These are phyloP conservation scores for Camellia sinensis DNA, from an alignment of 148 eudicot genomes.

Conservation along the genomic window DNA sequence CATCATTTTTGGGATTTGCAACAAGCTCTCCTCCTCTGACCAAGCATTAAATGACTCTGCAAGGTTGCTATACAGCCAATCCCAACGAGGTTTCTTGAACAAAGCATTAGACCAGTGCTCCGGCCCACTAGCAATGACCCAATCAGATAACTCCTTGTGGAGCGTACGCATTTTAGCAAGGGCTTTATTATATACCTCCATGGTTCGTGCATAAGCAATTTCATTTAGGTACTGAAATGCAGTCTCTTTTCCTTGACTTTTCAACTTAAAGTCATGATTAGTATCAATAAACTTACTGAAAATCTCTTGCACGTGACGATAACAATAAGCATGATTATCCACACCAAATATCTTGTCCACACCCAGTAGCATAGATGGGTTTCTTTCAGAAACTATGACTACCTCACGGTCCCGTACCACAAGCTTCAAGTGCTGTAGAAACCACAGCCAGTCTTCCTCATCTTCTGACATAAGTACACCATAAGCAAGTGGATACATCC, in stretches of 20 bases:
- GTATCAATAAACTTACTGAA: slow-evolving; percentile 9
- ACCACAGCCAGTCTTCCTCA: slow-evolving; percentile 9
- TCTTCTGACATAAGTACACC: slow-evolving; percentile 10
- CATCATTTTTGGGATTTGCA: slow-evolving; percentile 13
- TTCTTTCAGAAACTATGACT: slow-evolving; percentile 11
- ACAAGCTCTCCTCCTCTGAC: slow-evolving; percentile 8
- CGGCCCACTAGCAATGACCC: slow-evolving; percentile 14
- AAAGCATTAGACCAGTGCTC: slow-evolving; percentile 18
- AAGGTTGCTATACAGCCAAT: slow-evolving; percentile 9
- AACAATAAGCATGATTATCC: slow-evolving; percentile 11
- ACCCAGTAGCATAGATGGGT: neutral
- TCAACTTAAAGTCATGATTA: neutral
- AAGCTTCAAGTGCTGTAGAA: slow-evolving; percentile 12
- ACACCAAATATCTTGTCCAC: slow-evolving; percentile 12
- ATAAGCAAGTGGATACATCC: slow-evolving; percentile 16
- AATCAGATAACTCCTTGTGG: slow-evolving; percentile 5
- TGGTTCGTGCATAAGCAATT: slow-evolving; percentile 5
- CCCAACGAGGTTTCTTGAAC: slow-evolving; percentile 16
- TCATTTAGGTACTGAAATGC: slow-evolving; percentile 14
- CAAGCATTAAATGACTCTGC: slow-evolving; percentile 8
- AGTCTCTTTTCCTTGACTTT: slow-evolving; percentile 6
- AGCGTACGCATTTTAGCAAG: slow-evolving; percentile 5
- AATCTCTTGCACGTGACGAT: neutral
- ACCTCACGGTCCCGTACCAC: slow-evolving; percentile 6
- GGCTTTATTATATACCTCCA: slow-evolving; percentile 8